A percentile compares a stretch with the other conserved stretches of the same genome.
Conservation (phyloP, 1,139 yeast genomes). For the Trichomonascaceae sp. region DNA sequence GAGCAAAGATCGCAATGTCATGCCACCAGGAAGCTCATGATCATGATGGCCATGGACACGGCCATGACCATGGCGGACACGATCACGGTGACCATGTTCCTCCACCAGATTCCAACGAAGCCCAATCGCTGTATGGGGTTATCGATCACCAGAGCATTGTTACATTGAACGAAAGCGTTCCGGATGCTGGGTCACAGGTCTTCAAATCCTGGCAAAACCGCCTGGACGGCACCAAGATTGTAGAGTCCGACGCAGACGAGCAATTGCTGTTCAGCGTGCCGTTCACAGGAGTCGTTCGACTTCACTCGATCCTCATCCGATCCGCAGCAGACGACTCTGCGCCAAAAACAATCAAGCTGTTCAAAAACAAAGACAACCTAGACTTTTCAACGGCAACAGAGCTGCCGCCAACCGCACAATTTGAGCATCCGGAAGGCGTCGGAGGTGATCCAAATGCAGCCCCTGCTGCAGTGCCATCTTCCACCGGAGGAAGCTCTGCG, state of each 20-base stretch:
- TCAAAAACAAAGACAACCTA: constrained; percentile 52
- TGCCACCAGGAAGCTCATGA: background rate
- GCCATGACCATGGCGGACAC: background rate
- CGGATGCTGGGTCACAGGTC: constrained; percentile 33
- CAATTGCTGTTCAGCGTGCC: constrained; percentile 70
- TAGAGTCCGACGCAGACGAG: constrained; percentile 70
- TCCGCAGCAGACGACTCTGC: constrained; percentile 49
- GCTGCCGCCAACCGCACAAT: constrained; percentile 36
- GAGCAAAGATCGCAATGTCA: background rate
- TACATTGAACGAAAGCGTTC: constrained; percentile 51
- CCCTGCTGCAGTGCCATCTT: constrained; percentile 15
- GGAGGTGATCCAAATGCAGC: constrained; percentile 18
- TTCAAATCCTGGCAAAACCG: constrained; percentile 41
- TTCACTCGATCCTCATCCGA: constrained; percentile 60
- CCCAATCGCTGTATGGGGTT: constrained; percentile 53
- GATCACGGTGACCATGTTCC: constrained; percentile 40
- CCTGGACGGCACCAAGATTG: constrained; percentile 27
- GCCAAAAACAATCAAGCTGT: constrained; percentile 56
- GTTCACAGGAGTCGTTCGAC: constrained; percentile 61
- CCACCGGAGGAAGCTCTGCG: constrained; percentile 8
- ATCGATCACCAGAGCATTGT: constrained; percentile 50
- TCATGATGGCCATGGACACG: background rate
- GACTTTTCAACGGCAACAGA: constrained; percentile 56
- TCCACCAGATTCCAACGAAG: constrained; percentile 58
- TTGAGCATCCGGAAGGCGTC: constrained; percentile 52